Base-by-base conservation (phyloP, 2,329 filamentous ascomycete species). In the Cordyceps fumosorosea region DNA sequence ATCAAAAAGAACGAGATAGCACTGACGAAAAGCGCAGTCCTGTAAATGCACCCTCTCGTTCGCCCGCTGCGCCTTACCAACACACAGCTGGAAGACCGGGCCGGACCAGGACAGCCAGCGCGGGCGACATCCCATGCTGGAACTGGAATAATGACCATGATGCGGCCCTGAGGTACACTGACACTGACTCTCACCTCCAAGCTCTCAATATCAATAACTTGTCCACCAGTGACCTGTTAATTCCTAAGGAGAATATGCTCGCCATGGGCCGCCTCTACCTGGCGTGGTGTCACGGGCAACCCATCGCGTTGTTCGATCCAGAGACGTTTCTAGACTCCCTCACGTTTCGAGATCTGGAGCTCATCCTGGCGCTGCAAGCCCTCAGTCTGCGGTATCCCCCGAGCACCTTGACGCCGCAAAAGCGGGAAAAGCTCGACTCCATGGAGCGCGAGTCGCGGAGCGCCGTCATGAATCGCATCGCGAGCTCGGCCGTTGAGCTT, bases 281-380 rank as follows among this genome's bases (percentile, higher is more conserved):
- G 3, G 66, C 72, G 5, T 82, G 78, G 65, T 80, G 79, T 60
- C 77, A 82, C 58, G 78, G 75, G 26, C 81, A 83, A 56, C 80
- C 80, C 6, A 70, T 83, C 24, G 75, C 76, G 18, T 69, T 83
- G 0, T 83, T 83, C 56, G 70, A 75, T 20, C 66, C 72, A 12
- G 69, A 72, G 4, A 71, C 65, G 1, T 80, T 82, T 63, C 60
- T 80, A 10, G 64, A 69, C 6, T 77, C 71, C 44, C 66, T 81
- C 7, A 65, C 69, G 16, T 65, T 70, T 24, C 73, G 80, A 11
- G 69, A 73, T n/a, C 67, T 67, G 0, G 74, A 75, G 60, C 60
- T 77, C 2, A 56, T 75, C 0, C 69, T 76, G 16, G 66, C 73
- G 0, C 57, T 73, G 63, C 66, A 81, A 34, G 76, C 78, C 3